Conservation (phyloP, 176 grass and related monocot species). For the Paspalum notatum region DNA sequence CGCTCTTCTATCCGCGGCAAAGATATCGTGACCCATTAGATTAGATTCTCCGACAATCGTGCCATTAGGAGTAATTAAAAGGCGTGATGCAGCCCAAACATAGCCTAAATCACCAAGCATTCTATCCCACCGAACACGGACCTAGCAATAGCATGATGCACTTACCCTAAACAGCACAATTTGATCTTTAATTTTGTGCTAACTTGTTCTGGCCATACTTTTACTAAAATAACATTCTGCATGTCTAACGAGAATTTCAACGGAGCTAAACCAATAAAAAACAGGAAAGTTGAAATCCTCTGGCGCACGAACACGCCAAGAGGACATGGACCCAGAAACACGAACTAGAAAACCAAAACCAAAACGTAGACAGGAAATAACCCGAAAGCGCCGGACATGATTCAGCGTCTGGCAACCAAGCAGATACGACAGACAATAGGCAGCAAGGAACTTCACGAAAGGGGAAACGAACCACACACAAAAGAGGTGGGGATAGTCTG, state of each 20-base stretch:
- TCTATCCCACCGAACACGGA: no score
- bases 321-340: neutral
- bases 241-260: neutral
- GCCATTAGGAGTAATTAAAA: no score
- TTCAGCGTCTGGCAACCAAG: constrained; percentile 22
- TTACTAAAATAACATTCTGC: neutral
- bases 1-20: no score
- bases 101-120: no score
- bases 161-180: no score
- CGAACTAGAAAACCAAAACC: neutral
- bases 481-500: constrained; percentile 16
- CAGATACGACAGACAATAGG: constrained; percentile 46
- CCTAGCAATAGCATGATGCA: no score
- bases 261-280: neutral
- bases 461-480: constrained; percentile 17
- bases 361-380: neutral
- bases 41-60: no score
- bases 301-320: no score
- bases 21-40: no score
- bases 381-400: neutral
- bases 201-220: neutral
- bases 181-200: no score
- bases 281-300: neutral
- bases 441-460: constrained; percentile 20
- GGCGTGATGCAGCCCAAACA: no score